Evolutionary conservation across 2,329 filamentous ascomycete genomes (phyloP).

Genomic region (Beauveria varroae): DNA sequence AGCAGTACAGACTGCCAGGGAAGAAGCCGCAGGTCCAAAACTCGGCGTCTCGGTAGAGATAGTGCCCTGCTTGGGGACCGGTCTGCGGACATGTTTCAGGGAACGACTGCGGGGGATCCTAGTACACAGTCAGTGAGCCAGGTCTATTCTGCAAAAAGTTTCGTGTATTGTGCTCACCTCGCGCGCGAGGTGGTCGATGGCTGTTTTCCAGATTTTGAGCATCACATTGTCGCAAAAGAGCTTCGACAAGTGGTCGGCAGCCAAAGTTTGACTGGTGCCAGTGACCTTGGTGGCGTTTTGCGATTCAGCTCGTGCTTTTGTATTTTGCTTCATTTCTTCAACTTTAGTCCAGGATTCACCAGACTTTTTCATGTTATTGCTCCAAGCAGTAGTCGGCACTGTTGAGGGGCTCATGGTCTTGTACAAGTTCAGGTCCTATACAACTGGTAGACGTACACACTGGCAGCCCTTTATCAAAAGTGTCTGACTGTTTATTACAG

Average conservation of each 20-base stretch:
- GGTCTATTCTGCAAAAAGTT: too few species aligned
- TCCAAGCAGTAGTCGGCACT: neutral
- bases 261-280: neutral
- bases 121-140: neutral
- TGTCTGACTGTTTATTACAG: neutral
- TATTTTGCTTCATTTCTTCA: neutral
- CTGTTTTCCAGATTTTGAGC: conserved; percentile 13
- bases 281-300: neutral
- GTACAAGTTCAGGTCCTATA: neutral
- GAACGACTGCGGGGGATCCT: conserved; percentile 15
- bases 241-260: neutral
- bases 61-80: conserved; percentile 20
- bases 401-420: neutral
- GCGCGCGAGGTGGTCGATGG: conserved; percentile 5
- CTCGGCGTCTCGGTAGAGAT: conserved; percentile 22
- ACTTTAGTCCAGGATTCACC: neutral
- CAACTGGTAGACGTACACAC: neutral
- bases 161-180: neutral
- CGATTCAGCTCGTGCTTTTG: neutral
- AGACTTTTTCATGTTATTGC: neutral
- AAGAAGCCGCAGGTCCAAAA: conserved; percentile 39
- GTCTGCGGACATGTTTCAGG: conserved; percentile 26
- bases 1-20: conserved; percentile 26
- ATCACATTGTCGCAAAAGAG: neutral
- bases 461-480: neutral